Base-by-base conservation (phyloP, 202 grass and related monocot species). In the Schoenoplectus tabernaemontani region DNA sequence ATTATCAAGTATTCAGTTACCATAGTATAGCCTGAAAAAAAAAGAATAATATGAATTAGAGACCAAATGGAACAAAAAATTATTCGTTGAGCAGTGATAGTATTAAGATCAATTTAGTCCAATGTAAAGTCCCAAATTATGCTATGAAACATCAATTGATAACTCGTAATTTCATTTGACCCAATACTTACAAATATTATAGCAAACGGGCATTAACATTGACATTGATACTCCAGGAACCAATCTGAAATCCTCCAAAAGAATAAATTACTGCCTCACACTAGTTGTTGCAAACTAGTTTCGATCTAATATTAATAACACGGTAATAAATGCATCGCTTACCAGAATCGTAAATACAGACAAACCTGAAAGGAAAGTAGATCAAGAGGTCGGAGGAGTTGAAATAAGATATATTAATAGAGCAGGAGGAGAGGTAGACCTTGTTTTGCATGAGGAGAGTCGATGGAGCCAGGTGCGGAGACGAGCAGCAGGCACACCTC, bases 381-480 rank as follows among this genome's bases (percentile, higher is more conserved):
- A 30, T 7, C 12, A 54, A 71, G 3, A 3, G 0, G 3, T 19
- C 4, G 7, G 1, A 65, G 2, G 5, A 39, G 16, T 26, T 23
- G 19, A 37, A 9, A 33, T 28, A 5, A 46, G n/a, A n/a, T n/a
- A n/a, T n/a, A 13, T n/a, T n/a, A n/a, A n/a, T n/a, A 51, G 15
- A 22, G n/a, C n/a, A 7, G 19, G 20, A 15, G 33, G 2, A 77
- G 24, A 44, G 76, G 9, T 10, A 39, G 34, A 97, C 93, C 94
- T 97, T 97, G 26, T 83, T 81, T 65, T 97, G 86, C 78, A 97
- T 85, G 30, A 17, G 89, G 81, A 15, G 86, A 90, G 5, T 93
- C 86, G 1, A 86, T 66, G 1, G 90, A 78, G 2, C 87, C 89
- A 9, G 86, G 73, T 43, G 87, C 89, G 7, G 87, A 76, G 11